Percentiles rank a stretch among this genome's conserved stretches.
Evolutionary conservation across 2,329 filamentous ascomycete species (phyloP).

Genomic region (Talaromyces verruculosus): DNA sequence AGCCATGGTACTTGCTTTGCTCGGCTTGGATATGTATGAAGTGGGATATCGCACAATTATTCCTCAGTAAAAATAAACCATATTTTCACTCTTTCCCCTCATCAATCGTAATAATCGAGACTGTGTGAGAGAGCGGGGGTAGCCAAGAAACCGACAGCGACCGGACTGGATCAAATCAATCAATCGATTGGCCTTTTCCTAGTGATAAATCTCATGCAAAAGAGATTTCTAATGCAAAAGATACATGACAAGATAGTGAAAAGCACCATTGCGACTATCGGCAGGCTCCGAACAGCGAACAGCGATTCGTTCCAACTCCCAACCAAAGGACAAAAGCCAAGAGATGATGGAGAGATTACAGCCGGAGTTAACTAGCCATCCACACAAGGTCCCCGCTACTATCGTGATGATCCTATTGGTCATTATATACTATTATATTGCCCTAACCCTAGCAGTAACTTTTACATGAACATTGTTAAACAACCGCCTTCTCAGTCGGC

Average conservation of each 20-base stretch:
- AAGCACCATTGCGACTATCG: slow-evolving; percentile 6
- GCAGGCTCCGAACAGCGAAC: not conserved
- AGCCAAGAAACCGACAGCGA: not conserved
- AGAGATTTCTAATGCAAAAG: slow-evolving; percentile 9
- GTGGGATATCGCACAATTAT: not conserved
- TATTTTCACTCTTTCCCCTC: not conserved
- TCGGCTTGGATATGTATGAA: not conserved
- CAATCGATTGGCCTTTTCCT: slow-evolving; percentile 3
- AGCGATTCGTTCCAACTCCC: not conserved
- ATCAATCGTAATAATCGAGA: not conserved
- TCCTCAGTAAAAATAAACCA: not conserved
- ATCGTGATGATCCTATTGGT: not conserved
- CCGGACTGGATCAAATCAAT: not conserved
- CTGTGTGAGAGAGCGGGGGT: not conserved
- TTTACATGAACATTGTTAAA: not conserved
- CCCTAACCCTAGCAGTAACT: not conserved
- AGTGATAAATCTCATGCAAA: slow-evolving; percentile 8
- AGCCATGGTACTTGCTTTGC: not conserved
- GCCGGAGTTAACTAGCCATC: not conserved
- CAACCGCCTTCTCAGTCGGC: not conserved
- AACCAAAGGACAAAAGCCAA: not conserved
- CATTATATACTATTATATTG: not conserved
- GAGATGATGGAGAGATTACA: slow-evolving; percentile 5
- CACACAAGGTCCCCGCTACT: not conserved
- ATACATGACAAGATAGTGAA: slow-evolving; percentile 10